phyloP scores from a whole-genome alignment of 1,284 basidiomycete species.

The Cryptococcus amylolentus region DNA sequence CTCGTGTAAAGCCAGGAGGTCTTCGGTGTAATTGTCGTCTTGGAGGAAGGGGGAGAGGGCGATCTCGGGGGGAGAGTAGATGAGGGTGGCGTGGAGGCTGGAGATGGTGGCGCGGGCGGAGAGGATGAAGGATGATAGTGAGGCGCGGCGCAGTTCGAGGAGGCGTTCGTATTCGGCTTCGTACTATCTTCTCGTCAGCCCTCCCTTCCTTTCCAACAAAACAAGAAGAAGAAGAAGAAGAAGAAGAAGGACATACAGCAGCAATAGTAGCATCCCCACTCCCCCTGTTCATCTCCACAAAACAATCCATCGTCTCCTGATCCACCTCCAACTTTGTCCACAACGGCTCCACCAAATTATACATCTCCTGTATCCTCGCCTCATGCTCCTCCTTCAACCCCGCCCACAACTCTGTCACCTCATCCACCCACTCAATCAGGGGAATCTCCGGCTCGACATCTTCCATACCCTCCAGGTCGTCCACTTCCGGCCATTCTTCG shows the following conservation, averaged over 20 bases:
- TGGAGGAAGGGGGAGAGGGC: conserved; percentile 73
- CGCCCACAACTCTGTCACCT: conserved; percentile 40
- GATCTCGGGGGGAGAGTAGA: conserved; percentile 77
- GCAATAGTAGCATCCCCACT: conserved; percentile 37
- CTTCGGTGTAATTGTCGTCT: conserved; percentile 87
- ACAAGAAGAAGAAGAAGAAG: not conserved
- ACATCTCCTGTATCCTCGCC: conserved; percentile 42
- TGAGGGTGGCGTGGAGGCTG: conserved; percentile 78
- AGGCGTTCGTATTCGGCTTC: conserved; percentile 75
- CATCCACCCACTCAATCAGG: conserved; percentile 39
- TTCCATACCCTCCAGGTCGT: conserved; percentile 33
- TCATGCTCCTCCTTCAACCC: conserved; percentile 36
- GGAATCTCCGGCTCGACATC: conserved; percentile 45
- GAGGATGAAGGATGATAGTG: conserved; percentile 79
- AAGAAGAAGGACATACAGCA: conserved; percentile 32
- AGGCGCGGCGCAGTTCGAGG: conserved; percentile 79
- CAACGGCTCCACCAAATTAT: conserved; percentile 45
- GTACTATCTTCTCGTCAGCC: not conserved
- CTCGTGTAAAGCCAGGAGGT: conserved; percentile 81
- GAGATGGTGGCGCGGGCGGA: conserved; percentile 79
- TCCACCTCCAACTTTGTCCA: conserved; percentile 42
- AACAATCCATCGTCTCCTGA: conserved; percentile 42
- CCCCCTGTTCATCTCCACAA: conserved; percentile 46
- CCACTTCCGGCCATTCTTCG: conserved; percentile 28
- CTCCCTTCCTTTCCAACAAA: not conserved